phyloP scores from a whole-genome alignment of 1,139 yeast species.

The Pichia sorboxylosa region DNA sequence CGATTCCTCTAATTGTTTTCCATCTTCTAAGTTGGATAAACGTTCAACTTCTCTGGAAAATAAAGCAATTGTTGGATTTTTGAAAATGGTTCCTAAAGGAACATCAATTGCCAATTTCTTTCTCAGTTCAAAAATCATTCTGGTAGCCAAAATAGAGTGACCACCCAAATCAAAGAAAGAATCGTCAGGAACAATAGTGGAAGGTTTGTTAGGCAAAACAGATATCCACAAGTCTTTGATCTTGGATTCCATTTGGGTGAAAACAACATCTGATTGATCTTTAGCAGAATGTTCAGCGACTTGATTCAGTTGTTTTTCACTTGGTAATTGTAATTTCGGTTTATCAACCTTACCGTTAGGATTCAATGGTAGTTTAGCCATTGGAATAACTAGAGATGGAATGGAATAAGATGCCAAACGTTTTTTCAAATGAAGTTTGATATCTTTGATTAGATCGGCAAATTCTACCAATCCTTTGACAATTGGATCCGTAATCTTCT shows the following conservation, averaged over 20 bases:
- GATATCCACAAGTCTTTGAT: slow-evolving; percentile 77
- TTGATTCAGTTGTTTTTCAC: slow-evolving; percentile 66
- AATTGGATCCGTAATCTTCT: slow-evolving; percentile 47
- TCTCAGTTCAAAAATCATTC: slow-evolving; percentile 90
- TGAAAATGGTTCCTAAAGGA: slow-evolving; percentile 84
- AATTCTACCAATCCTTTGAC: slow-evolving; percentile 72
- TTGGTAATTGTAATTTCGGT: slow-evolving; percentile 94
- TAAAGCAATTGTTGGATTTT: slow-evolving; percentile 69
- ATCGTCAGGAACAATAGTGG: slow-evolving; percentile 63
- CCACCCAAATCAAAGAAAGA: slow-evolving; percentile 97
- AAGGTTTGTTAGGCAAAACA: slow-evolving; percentile 77
- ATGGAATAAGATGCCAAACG: slow-evolving; percentile 89
- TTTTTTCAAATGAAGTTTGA: slow-evolving; percentile 71
- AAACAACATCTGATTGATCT: slow-evolving; percentile 37
- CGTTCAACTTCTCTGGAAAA: slow-evolving; percentile 68
- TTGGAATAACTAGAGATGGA: slow-evolving; percentile 83
- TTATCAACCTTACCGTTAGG: slow-evolving; percentile 98
- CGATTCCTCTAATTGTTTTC: slow-evolving; percentile 17
- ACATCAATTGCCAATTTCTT: slow-evolving; percentile 66
- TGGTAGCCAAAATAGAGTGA: slow-evolving; percentile 90
- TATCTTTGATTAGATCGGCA: slow-evolving; percentile 65
- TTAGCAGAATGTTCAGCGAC: slow-evolving; percentile 42
- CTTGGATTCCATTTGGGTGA: slow-evolving; percentile 53
- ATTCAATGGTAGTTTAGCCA: slow-evolving; percentile 77
- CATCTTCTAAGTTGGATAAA: slow-evolving; percentile 33